A percentile compares a stretch with the other conserved stretches of the same genome.
These are phyloP conservation scores for Stropharia rugosoannulata DNA, from an alignment of 768 basidiomycete species.

Conservation along the genomic window DNA sequence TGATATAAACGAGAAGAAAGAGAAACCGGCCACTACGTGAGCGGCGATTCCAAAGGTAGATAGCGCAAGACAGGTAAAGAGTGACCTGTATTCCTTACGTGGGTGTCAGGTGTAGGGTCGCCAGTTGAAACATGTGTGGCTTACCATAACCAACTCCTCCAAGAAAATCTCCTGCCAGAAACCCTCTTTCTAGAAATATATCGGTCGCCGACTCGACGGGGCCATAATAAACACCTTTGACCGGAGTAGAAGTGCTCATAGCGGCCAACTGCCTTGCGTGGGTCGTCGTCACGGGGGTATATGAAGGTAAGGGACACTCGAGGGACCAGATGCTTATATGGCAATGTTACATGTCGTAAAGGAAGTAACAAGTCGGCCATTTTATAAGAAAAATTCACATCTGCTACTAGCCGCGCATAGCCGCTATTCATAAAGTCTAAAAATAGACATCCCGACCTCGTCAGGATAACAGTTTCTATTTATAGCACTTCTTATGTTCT, in stretches of 20 bases:
- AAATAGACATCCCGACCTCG: neutral
- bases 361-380: neutral
- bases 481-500: neutral
- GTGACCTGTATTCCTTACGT: constrained; percentile 32
- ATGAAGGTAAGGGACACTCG: neutral
- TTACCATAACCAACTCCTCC: constrained; percentile 37
- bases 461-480: too few relatives aligned
- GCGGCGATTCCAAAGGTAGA: constrained; percentile 32
- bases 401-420: neutral
- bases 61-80: constrained; percentile 30
- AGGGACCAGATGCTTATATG: neutral
- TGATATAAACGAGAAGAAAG: constrained; percentile 35
- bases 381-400: neutral
- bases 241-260: neutral
- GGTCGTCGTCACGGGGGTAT: neutral
- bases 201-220: constrained; percentile 27
- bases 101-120: neutral
- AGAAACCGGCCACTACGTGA: constrained; percentile 18
- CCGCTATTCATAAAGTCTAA: neutral
- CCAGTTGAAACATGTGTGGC: neutral
- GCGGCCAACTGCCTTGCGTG: neutral
- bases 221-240: constrained; percentile 14
- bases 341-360: neutral
- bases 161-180: constrained; percentile 38
- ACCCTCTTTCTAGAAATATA: constrained; percentile 35